These are phyloP conservation scores for Aspergillus ustus DNA, from an alignment of 2,329 filamentous ascomycete genomes.

Conservation along the genomic window DNA sequence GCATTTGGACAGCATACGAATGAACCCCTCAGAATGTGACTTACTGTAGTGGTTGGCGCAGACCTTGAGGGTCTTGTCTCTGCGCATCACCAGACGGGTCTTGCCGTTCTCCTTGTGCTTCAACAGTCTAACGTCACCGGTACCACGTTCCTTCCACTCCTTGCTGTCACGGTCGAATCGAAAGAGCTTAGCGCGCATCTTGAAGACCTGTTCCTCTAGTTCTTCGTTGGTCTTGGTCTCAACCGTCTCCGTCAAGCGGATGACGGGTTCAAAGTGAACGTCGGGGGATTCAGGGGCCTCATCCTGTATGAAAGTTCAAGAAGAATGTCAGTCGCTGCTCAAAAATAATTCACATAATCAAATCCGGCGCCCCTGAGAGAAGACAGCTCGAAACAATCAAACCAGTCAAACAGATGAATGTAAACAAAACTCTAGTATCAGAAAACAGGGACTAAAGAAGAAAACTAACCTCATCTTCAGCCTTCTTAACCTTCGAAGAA, in stretches of 20 bases:
- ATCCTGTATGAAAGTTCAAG: conserved; percentile 52
- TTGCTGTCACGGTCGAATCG: conserved; percentile 89
- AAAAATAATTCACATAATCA: background rate
- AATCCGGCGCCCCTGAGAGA: conserved; percentile 2
- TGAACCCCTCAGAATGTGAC: conserved; percentile 38
- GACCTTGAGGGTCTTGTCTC: conserved; percentile 99
- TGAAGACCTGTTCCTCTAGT: conserved; percentile 95
- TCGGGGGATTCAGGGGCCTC: conserved; percentile 86
- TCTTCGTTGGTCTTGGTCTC: conserved; percentile 99
- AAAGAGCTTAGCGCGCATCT: conserved; percentile 99
- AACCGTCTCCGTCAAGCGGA: conserved; percentile 94
- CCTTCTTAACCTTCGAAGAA: conserved; percentile 79
- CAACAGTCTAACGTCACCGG: conserved; percentile 91
- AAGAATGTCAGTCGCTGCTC: conserved; percentile 11
- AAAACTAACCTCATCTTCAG: conserved; percentile 60
- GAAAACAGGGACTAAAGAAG: background rate
- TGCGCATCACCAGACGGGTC: conserved; percentile 96
- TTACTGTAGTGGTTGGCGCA: conserved; percentile 99
- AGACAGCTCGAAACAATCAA: background rate
- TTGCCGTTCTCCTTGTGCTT: conserved; percentile 99
- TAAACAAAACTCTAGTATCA: conserved; percentile 3
- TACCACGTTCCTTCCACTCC: conserved; percentile 99
- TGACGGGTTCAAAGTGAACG: conserved; percentile 95
- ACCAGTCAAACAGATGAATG: background rate
- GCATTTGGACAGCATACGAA: conserved; percentile 2